Conservation (phyloP, 192 early-diverging fungal genomes). For the Coemansia sp. region DNA sequence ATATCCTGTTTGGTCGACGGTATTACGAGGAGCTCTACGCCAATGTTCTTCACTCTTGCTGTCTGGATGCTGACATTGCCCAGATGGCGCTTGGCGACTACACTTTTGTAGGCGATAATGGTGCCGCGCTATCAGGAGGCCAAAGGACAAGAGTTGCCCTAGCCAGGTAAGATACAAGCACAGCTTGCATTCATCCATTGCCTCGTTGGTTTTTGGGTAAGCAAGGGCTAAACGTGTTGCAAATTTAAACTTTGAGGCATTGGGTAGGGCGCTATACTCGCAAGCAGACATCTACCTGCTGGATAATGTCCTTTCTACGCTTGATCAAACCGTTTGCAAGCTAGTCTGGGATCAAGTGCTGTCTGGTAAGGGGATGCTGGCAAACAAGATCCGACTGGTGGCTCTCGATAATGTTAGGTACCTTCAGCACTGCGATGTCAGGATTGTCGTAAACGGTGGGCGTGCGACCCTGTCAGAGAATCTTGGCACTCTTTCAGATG, state of each 20-base stretch:
- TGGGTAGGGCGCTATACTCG: conserved; percentile 65
- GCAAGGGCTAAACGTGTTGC: not conserved
- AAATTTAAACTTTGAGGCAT: conserved; percentile 56
- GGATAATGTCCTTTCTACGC: conserved; percentile 77
- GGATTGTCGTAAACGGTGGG: conserved; percentile 49
- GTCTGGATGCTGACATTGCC: conserved; percentile 59
- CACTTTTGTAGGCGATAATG: conserved; percentile 55
- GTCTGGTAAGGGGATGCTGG: conserved; percentile 24
- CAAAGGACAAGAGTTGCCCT: conserved; percentile 61
- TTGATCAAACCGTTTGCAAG: conserved; percentile 63
- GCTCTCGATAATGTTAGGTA: conserved; percentile 55
- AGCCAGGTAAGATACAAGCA: conserved; percentile 39
- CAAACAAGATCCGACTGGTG: conserved; percentile 44
- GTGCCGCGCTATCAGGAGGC: conserved; percentile 40
- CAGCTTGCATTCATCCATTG: not conserved
- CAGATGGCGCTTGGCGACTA: conserved; percentile 59
- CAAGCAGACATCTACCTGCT: conserved; percentile 74
- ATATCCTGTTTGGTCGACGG: conserved; percentile 65
- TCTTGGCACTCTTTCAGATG: not conserved
- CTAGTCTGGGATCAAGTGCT: conserved; percentile 66
- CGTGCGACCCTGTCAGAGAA: not conserved
- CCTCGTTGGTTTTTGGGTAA: not conserved
- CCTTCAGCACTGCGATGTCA: conserved; percentile 43
- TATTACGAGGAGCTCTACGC: conserved; percentile 57
- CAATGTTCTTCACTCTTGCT: conserved; percentile 58